Percentiles rank a stretch among this genome's conserved stretches.
Conservation (phyloP, 2,329 filamentous ascomycete species). For the Coniochaeta sp. region DNA sequence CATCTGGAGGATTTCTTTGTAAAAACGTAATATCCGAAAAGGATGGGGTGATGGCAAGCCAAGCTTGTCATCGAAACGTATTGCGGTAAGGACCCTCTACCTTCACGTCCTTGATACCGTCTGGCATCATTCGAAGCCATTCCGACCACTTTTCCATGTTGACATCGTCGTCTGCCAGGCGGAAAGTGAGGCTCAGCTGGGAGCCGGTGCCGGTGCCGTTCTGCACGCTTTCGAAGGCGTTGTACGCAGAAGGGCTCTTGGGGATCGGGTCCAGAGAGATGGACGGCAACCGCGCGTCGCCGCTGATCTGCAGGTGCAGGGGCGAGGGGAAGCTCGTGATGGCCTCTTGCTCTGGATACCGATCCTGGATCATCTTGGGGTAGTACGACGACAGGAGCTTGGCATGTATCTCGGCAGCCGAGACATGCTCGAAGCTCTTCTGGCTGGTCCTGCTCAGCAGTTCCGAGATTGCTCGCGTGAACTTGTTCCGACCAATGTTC, state of each 20-base stretch:
- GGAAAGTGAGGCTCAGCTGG: conserved; percentile 42
- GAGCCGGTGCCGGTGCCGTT: conserved; percentile 36
- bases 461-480: conserved; percentile 43
- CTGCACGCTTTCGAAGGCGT: conserved; percentile 28
- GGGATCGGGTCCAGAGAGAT: conserved; percentile 47
- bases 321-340: conserved; percentile 45
- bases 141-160: conserved; percentile 49
- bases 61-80: conserved; percentile 28
- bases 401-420: conserved; percentile 47
- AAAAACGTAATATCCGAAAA: background rate
- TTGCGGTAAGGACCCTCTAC: conserved; percentile 41
- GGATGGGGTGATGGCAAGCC: background rate
- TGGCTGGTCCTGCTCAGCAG: conserved; percentile 40
- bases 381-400: conserved; percentile 44
- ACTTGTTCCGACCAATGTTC: conserved; percentile 40
- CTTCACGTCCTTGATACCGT: conserved; percentile 47
- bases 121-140: conserved; percentile 52
- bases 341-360: conserved; percentile 36
- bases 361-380: conserved; percentile 43
- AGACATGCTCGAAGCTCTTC: conserved; percentile 32
- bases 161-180: conserved; percentile 41
- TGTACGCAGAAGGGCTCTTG: conserved; percentile 28
- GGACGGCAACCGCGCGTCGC: conserved; percentile 45
- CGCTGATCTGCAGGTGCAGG: conserved; percentile 48
- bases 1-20: background rate